Percentiles rank a stretch among this genome's conserved stretches.
These are phyloP conservation scores for Pichia sp. DNA, from an alignment of 1,139 yeast species.

Conservation along the genomic window DNA sequence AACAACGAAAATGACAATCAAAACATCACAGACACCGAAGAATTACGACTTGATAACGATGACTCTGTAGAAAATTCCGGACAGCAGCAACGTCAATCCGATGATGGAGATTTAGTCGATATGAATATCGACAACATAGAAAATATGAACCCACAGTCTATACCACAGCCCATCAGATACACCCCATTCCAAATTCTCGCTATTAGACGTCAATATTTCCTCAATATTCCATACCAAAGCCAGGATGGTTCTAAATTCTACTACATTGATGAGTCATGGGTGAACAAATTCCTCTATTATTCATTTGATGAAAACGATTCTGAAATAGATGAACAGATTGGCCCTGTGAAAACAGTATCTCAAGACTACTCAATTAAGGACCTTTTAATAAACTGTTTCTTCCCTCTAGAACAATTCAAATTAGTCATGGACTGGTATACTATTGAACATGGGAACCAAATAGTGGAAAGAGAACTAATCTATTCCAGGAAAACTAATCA, in stretches of 20 bases:
- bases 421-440: constrained; percentile 57
- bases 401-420: constrained; percentile 32
- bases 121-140: neutral
- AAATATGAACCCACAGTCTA: neutral
- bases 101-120: too few relatives aligned
- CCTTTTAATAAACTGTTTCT: neutral
- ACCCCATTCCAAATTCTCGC: constrained; percentile 5
- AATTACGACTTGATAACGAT: neutral
- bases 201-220: constrained; percentile 6
- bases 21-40: neutral
- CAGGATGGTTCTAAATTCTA: constrained; percentile 5
- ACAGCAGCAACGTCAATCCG: too few relatives aligned
- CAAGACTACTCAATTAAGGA: neutral
- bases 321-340: constrained; percentile 4
- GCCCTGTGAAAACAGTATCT: constrained; percentile 9
- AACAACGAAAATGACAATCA: neutral
- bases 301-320: constrained; percentile 3
- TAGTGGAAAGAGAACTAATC: constrained; percentile 45
- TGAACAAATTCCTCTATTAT: constrained; percentile 3
- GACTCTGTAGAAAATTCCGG: too few relatives aligned
- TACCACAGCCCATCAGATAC: neutral
- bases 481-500: constrained; percentile 28
- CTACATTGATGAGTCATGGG: constrained; percentile 15
- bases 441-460: constrained; percentile 37
- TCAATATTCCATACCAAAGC: neutral